Evolutionary conservation across 192 early-diverging fungal species (phyloP).

Genomic region (Chytriomyces sp.): DNA sequence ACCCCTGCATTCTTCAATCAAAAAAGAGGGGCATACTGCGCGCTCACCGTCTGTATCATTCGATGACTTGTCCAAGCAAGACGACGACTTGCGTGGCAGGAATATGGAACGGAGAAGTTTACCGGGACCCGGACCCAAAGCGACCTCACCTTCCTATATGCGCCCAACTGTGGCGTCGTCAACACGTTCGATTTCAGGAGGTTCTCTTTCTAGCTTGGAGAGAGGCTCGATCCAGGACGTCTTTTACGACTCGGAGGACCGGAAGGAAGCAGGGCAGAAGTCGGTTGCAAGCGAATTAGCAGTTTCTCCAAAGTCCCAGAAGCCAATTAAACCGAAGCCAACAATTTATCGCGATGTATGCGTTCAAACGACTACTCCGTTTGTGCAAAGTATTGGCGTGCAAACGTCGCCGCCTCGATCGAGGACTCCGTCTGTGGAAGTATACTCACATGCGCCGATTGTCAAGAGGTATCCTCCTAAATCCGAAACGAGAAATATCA

Average conservation of each 20-base stretch:
- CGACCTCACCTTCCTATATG: slow-evolving; percentile 17
- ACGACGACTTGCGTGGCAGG: background rate
- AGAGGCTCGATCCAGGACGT: background rate
- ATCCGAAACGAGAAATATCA: background rate
- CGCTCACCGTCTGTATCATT: background rate
- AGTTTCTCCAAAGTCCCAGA: background rate
- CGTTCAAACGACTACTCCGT: background rate
- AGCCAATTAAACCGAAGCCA: background rate
- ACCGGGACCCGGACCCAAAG: too few relatives aligned
- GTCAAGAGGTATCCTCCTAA: too few relatives aligned
- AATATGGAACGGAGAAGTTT: background rate
- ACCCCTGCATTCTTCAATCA: too few relatives aligned
- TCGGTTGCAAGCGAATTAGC: background rate
- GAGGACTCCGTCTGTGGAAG: background rate
- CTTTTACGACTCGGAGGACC: background rate
- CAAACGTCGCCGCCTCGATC: background rate
- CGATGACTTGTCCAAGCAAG: background rate
- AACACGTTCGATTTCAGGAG: background rate
- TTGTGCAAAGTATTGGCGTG: background rate
- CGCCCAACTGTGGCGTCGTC: slow-evolving; percentile 5
- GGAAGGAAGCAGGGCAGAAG: background rate
- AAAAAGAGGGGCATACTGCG: too few relatives aligned
- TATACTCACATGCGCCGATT: too few relatives aligned
- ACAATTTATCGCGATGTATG: background rate
- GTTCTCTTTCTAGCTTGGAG: background rate